A percentile compares a stretch with the other conserved stretches of the same genome.
These are phyloP conservation scores for Phytophthora podocarpi DNA, from an alignment of 352 stramenopile genomes.

Conservation along the genomic window DNA sequence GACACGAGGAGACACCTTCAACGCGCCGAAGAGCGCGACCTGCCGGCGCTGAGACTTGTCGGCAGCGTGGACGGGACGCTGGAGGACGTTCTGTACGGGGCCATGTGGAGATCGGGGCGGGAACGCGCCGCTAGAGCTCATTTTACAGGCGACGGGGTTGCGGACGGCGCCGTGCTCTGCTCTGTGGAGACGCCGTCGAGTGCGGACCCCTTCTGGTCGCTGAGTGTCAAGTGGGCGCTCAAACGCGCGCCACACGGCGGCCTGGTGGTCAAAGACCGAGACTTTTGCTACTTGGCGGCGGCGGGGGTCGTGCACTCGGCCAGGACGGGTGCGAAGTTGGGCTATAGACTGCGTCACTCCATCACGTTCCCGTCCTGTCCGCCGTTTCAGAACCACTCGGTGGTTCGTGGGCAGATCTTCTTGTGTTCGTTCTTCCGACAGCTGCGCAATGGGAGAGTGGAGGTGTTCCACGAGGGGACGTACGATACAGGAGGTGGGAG, in stretches of 20 bases:
- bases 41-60: constrained; percentile 43
- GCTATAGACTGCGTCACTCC: constrained; percentile 63
- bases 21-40: constrained; percentile 12
- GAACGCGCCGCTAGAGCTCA: constrained; percentile 39
- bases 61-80: constrained; percentile 47
- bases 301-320: constrained; percentile 40
- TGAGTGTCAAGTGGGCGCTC: constrained; percentile 54
- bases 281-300: constrained; percentile 55
- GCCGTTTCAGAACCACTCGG: constrained; percentile 50
- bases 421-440: constrained; percentile 74
- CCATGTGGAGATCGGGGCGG: constrained; percentile 40
- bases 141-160: constrained; percentile 48
- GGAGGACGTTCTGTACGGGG: constrained; percentile 52
- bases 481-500: constrained; percentile 53
- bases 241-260: constrained; percentile 41
- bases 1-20: not conserved
- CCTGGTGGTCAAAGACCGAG: constrained; percentile 51
- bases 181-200: constrained; percentile 35
- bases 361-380: constrained; percentile 61
- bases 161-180: constrained; percentile 50
- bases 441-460: constrained; percentile 51
- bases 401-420: constrained; percentile 69
- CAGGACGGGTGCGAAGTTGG: constrained; percentile 37
- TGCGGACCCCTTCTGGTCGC: constrained; percentile 45
- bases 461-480: constrained; percentile 68